Evolutionary conservation across 257 asterid species (phyloP), one percentile per base, ranked within the genome.

Genomic region (Nicotiana attenuata): DNA sequence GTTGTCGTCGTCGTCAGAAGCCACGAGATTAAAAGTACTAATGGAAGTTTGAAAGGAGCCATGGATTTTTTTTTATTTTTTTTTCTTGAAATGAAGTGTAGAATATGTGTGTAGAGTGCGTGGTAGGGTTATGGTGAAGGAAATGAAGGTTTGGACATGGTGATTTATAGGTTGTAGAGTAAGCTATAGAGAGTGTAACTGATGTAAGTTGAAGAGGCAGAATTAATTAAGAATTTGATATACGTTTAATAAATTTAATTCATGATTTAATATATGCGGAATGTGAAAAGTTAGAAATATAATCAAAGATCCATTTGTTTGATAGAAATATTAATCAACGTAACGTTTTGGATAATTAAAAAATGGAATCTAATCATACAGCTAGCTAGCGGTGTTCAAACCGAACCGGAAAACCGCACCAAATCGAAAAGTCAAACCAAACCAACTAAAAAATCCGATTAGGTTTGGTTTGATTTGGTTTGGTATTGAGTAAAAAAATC

Each of bases 21-120:
- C 53, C 85, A 85, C 65, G 84, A 78, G 7, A 85, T 16, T n/a
- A 83, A 0, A 9, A 76, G 14, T 15, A 82, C 28, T 31, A 84
- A 13, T 41, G 66, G 33, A 69, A 87, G 66, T 65, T 66, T 84
- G 20, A 82, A 38, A 10, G 10, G n/a, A 7, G 80, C n/a, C 87
- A 86, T 85, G 35, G 55, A 20, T 3, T 38, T 10, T 3, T 52
- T 52, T 15, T 19, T 33, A 8, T 0, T 29, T 29, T 16, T 17
- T 28, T 28, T 28, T 16, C 7, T 53, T 20, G 61, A 24, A 60
- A 24, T 16, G n/a, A 20, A 41, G 17, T n/a, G 10, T n/a, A 5
- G 16, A 75, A 73, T 73, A 71, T 38, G 19, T 38, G 19, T 16
- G 6, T 33, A 35, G 13, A 41, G 19, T 47, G 31, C 61, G 61